These are phyloP conservation scores for Odonthalia washingtoniensis DNA, from an alignment of 31 red algal genomes.

Conservation along the genomic window DNA sequence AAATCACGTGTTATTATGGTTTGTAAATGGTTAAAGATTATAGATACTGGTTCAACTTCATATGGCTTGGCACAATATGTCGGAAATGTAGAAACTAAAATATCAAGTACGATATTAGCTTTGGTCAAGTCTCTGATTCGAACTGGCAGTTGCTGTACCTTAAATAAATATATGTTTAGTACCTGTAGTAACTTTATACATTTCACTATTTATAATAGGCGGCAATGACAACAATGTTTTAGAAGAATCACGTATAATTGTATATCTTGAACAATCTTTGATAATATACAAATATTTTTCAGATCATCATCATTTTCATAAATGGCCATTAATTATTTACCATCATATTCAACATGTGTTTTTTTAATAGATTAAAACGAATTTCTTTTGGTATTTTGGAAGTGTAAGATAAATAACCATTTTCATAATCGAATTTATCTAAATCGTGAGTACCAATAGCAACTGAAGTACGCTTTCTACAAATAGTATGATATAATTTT, in stretches of 20 bases:
- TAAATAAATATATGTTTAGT: constrained; percentile 98
- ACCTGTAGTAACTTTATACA: constrained; percentile 83
- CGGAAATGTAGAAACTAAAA: constrained; percentile 84
- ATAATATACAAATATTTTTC: constrained; percentile 91
- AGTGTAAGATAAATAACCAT: no score
- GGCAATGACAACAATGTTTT: constrained; percentile 93
- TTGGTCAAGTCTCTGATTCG: constrained; percentile 97
- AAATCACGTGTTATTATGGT: no score
- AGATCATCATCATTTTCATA: constrained; percentile 92
- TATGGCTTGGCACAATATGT: constrained; percentile 81
- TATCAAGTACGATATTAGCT: constrained; percentile 89
- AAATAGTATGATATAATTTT: constrained; percentile 98
- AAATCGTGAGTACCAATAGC: constrained; percentile 99
- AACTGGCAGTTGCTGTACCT: constrained; percentile 98
- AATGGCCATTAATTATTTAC: constrained; percentile 72
- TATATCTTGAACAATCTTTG: constrained; percentile 72
- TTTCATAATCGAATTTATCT: no score
- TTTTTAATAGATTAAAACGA: constrained; percentile 81
- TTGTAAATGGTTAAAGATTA: no score
- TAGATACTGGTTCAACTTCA: constrained; percentile 86
- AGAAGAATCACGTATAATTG: constrained; percentile 86
- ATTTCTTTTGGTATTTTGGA: constrained; percentile 87
- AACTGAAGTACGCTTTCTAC: constrained; percentile 92
- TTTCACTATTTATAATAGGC: no score
- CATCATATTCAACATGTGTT: constrained; percentile 77